These are phyloP conservation scores for Holtermannia corniformis DNA, from an alignment of 768 basidiomycete species.

Conservation along the genomic window DNA sequence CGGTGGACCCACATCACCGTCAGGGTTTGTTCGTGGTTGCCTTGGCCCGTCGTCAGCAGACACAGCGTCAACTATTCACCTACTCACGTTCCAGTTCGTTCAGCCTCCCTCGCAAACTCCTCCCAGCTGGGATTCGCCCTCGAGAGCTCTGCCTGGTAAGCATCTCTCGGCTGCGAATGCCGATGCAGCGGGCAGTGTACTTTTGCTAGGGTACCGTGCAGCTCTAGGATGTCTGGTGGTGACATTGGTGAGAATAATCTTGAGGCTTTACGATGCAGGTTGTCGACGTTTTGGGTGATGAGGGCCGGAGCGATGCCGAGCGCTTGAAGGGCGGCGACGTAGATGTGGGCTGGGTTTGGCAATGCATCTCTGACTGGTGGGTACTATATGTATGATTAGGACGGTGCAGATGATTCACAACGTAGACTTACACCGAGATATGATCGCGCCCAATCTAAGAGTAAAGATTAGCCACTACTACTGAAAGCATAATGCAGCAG, in stretches of 20 bases:
- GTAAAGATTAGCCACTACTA: not conserved
- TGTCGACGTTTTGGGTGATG: slow-evolving; percentile 72
- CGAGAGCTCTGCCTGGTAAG: slow-evolving; percentile 67
- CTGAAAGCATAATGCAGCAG: not conserved
- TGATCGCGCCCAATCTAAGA: slow-evolving; percentile 52
- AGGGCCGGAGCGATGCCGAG: slow-evolving; percentile 53
- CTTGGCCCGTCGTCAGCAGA: slow-evolving; percentile 51
- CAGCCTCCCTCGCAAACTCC: slow-evolving; percentile 50
- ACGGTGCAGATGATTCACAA: no score
- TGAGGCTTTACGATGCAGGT: slow-evolving; percentile 71
- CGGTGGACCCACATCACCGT: slow-evolving; percentile 64
- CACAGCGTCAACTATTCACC: not conserved
- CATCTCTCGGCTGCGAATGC: slow-evolving; percentile 57
- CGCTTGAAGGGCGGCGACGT: slow-evolving; percentile 71
- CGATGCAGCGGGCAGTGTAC: slow-evolving; percentile 64
- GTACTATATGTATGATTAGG: slow-evolving; percentile 47
- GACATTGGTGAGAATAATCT: slow-evolving; percentile 11
- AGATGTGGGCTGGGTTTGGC: slow-evolving; percentile 83
- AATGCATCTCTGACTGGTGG: slow-evolving; percentile 69
- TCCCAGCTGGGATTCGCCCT: slow-evolving; percentile 70
- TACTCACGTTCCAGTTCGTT: slow-evolving; percentile 37
- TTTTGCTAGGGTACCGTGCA: slow-evolving; percentile 80
- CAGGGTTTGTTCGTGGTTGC: slow-evolving; percentile 72
- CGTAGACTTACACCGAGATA: slow-evolving; percentile 27
- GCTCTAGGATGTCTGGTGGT: slow-evolving; percentile 56